Base-by-base conservation (phyloP, 345 rosid species). In the Chamaenerion angustifolium region DNA sequence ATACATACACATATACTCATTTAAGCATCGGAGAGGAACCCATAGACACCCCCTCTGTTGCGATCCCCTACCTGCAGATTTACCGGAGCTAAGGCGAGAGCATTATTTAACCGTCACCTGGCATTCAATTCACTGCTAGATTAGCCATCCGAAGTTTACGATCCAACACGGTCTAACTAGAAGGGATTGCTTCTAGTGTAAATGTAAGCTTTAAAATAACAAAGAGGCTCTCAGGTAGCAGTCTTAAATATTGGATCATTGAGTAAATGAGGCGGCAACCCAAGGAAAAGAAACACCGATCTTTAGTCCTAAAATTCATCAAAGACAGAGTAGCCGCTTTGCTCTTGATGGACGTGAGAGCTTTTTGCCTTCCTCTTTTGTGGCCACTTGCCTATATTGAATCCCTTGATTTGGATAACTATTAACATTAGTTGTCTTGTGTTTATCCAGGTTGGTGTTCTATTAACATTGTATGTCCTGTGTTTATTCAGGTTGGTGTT, bases 161-260 rank as follows among this genome's bases (percentile, higher is more conserved):
- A n/a, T n/a, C n/a, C n/a, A n/a, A n/a, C n/a, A n/a, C n/a, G n/a
- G n/a, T n/a, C n/a, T n/a, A 83, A 65, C 75, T 90, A 54, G 98
- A 90, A 72, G 93, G 83, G 48, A 76, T 86, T 23, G 92, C 87
- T 61, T 82, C 94, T 45, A 40, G 62, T 6, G 75, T 81, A 44
- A 82, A 80, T 61, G 74, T 83, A 77, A 89, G 82, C 46, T 48
- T 63, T 57, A 74, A 71, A 64, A 54, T 64, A 12, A 78, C 65
- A 51, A 83, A 76, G 65, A 80, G 54, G 74, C 86, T 90, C 57
- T 71, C 72, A 43, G 67, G 49, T 65, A 76, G 54, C 27, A 69
- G 87, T 64, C 92, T 86, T 40, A 88, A 87, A 25, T 90, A 90
- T 72, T 90, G 98, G 98, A 78, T 72, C 52, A 66, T 86, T 63